These are phyloP conservation scores for Ajuga reptans DNA, from an alignment of 305 asterid species.

Conservation along the genomic window DNA sequence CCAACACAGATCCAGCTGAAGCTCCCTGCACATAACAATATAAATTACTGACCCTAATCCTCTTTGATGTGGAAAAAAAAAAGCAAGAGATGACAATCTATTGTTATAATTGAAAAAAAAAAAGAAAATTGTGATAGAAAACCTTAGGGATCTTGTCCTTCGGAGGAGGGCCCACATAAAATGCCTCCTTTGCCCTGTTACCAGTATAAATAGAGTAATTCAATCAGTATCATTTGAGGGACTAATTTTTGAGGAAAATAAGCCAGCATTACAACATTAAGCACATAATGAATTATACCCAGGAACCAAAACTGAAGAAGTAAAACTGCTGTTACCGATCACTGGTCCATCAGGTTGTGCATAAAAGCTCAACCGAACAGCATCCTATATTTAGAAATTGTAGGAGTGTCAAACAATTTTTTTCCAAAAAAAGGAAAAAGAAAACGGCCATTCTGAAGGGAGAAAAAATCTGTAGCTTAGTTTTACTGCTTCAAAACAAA, in stretches of 20 bases:
- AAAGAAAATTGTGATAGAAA: slow-evolving; percentile 18
- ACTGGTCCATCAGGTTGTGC: slow-evolving; percentile 93
- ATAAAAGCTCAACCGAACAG: slow-evolving; percentile 66
- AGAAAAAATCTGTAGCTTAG: neutral
- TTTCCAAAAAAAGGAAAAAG: neutral
- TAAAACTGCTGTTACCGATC: slow-evolving; percentile 59
- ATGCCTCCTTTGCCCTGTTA: slow-evolving; percentile 72
- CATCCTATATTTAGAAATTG: slow-evolving; percentile 40
- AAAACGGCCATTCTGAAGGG: slow-evolving; percentile 6
- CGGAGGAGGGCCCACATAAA: slow-evolving; percentile 82
- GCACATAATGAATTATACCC: slow-evolving; percentile 46
- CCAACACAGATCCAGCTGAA: slow-evolving; percentile 71
- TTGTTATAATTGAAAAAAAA: slow-evolving; percentile 3
- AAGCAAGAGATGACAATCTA: slow-evolving; percentile 7
- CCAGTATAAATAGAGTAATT: slow-evolving; percentile 22
- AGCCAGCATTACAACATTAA: neutral
- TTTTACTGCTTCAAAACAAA: slow-evolving; percentile 9
- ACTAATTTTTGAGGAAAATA: slow-evolving; percentile 13
- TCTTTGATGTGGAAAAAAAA: neutral
- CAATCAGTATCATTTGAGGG: slow-evolving; percentile 13
- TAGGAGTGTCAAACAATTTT: slow-evolving; percentile 12
- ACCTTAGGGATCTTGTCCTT: slow-evolving; percentile 97
- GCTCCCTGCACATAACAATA: slow-evolving; percentile 49
- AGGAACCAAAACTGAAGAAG: slow-evolving; percentile 68
- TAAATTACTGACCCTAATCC: slow-evolving; percentile 15